phyloP scores from a whole-genome alignment of 2,329 filamentous ascomycete species.

The Talaromyces sp. region DNA sequence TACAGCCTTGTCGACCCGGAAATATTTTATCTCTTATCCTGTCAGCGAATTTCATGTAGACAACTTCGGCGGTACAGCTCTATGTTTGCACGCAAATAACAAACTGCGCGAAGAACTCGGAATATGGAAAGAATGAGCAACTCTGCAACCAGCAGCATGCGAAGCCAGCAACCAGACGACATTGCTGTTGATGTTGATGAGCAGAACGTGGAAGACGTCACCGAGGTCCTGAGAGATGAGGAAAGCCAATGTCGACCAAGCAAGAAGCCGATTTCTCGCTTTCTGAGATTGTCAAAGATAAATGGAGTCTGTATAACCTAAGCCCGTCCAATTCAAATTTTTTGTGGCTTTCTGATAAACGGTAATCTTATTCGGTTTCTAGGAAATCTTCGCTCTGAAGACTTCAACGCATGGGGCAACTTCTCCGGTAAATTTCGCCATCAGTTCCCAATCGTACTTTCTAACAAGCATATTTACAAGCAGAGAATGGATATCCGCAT shows the following conservation, averaged over 20 bases:
- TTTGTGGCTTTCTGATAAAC: too few relatives aligned
- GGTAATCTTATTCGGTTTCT: neutral
- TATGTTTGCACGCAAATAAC: too few relatives aligned
- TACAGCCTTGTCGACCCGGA: neutral
- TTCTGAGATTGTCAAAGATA: neutral
- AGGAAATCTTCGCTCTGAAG: neutral
- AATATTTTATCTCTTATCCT: too few relatives aligned
- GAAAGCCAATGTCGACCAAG: neutral
- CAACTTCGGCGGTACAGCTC: too few relatives aligned
- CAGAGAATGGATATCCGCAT: neutral
- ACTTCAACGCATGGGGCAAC: neutral
- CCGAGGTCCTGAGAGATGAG: neutral
- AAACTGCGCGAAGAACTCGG: neutral
- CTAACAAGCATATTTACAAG: neutral
- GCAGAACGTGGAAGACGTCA: neutral
- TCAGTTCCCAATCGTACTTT: neutral
- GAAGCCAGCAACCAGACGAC: neutral
- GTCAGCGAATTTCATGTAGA: too few relatives aligned
- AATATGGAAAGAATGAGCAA: neutral
- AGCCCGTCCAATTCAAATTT: too few relatives aligned
- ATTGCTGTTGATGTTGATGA: neutral
- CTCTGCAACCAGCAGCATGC: neutral
- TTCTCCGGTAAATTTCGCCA: neutral
- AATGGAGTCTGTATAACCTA: neutral
- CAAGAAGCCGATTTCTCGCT: neutral